Evolutionary conservation across 768 basidiomycete genomes (phyloP).

Genomic region (Auricularia auricula-judae): DNA sequence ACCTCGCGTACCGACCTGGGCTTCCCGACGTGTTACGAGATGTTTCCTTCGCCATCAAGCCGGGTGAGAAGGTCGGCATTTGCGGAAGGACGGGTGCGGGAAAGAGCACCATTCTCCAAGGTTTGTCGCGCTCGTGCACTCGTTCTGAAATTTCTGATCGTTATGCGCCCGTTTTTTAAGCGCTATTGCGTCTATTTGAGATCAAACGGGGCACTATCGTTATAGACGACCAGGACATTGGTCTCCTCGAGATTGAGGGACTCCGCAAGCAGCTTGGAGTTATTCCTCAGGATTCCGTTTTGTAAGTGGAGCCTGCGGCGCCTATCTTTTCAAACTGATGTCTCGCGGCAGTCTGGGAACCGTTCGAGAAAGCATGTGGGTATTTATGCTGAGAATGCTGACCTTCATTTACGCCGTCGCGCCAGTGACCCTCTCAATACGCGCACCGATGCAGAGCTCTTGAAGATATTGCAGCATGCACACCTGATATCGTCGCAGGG

Average conservation of each 20-base stretch:
- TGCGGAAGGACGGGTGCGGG: conserved; percentile 28
- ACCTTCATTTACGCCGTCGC: not conserved
- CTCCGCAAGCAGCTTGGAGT: conserved; percentile 21
- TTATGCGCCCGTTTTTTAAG: not conserved
- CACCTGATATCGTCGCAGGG: conserved; percentile 34
- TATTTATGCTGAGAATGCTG: not conserved
- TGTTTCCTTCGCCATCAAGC: conserved; percentile 40
- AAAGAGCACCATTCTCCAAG: conserved; percentile 12
- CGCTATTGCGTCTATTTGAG: not conserved
- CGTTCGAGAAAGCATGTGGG: not conserved
- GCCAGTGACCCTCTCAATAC: conserved; percentile 41
- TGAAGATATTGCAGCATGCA: conserved; percentile 50
- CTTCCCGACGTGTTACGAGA: conserved; percentile 55
- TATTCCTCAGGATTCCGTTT: conserved; percentile 21
- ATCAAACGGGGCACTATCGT: conserved; percentile 8
- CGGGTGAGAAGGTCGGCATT: conserved; percentile 51
- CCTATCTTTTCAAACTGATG: not conserved
- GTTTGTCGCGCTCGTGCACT: not conserved
- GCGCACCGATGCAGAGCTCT: conserved; percentile 48
- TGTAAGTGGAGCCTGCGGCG: not conserved
- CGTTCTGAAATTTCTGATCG: too few relatives aligned
- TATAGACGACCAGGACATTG: conserved; percentile 19
- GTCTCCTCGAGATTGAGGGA: conserved; percentile 20
- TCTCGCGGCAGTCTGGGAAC: not conserved
- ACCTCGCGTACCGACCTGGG: conserved; percentile 48